Percentiles rank a stretch among this genome's conserved stretches.
phyloP scores from a whole-genome alignment of 2,329 filamentous ascomycete species.

The Diaporthe longicolla region DNA sequence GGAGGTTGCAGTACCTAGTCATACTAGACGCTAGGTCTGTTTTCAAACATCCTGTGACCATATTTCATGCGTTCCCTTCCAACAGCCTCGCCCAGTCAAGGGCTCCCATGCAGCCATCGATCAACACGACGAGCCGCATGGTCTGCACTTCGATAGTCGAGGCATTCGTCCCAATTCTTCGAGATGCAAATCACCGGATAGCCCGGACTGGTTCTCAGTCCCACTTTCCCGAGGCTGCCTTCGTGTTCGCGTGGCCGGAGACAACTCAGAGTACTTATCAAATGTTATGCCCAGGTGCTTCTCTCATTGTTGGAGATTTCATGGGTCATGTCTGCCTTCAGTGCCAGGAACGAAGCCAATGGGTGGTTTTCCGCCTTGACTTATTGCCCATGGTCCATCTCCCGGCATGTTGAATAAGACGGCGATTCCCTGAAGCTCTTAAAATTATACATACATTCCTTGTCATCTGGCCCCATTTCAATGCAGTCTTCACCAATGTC shows the following conservation, averaged over 20 bases:
- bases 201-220: not conserved
- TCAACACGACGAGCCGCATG: not conserved
- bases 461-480: not conserved
- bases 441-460: no score
- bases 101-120: no score
- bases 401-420: no score
- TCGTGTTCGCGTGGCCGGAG: constrained; percentile 5
- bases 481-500: constrained; percentile 16
- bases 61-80: constrained; percentile 4
- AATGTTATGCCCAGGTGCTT: not conserved
- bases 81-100: not conserved
- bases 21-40: constrained; percentile 1
- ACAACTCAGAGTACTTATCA: no score
- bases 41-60: constrained; percentile 14
- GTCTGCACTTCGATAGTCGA: not conserved
- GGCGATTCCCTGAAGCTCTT: no score
- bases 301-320: no score
- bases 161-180: not conserved
- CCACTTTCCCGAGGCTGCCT: not conserved
- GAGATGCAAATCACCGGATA: not conserved
- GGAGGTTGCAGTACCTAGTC: not conserved
- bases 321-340: not conserved
- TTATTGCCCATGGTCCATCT: not conserved
- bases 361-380: not conserved
- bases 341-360: not conserved